Evolutionary conservation across 192 early-diverging fungal species (phyloP), one percentile per base, ranked within the genome.

Genomic region (Coemansia sp.): DNA sequence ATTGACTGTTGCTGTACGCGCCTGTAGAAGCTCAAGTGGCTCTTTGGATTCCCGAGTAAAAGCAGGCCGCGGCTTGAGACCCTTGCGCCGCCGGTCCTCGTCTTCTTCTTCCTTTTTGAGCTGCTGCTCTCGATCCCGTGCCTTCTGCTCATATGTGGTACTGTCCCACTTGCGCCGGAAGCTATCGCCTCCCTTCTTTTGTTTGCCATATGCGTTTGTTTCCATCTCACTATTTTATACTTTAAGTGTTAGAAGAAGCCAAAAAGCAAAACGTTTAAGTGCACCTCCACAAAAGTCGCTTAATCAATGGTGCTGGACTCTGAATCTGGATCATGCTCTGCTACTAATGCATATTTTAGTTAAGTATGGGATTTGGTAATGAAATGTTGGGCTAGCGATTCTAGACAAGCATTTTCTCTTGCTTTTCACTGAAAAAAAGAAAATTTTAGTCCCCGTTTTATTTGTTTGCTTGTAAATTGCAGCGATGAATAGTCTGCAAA

Each of bases 161-260:
- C 71, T 85, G 72, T 94, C 89, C 93, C 93, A 94, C 19, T 33
- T 79, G 23, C 72, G 70, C 31, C 82, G 60, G 25, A 80, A 84
- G 8, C 65, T 56, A 27, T 67, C 71, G 19, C 36, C 50, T 23
- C 7, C 10, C 30, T 54, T 63, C 39, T 46, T 46, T 46, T 46
- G 39, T 3, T 46, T 46, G 11, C 39, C 39, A 17, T 46, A 46
- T 14, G 39, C 39, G 39, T 46, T 46, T 46, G 39, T 46, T 46
- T 46, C 39, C 39, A 46, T 46, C 17, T 46, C 27, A 27, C 27
- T 27, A 27, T 27, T 27, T 2, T 27, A 27, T 27, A 27, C 27
- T 27, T 27, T 27, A 27, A 2, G 52, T 58, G 21, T 25, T 31
- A 51, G 6, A n/a, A 19, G 23, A 57, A 50, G 33, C n/a, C 17